Percentiles rank a stretch among this genome's conserved stretches.
Evolutionary conservation across 805 yeast species (phyloP).

Genomic region (Metschnikowia sp.): DNA sequence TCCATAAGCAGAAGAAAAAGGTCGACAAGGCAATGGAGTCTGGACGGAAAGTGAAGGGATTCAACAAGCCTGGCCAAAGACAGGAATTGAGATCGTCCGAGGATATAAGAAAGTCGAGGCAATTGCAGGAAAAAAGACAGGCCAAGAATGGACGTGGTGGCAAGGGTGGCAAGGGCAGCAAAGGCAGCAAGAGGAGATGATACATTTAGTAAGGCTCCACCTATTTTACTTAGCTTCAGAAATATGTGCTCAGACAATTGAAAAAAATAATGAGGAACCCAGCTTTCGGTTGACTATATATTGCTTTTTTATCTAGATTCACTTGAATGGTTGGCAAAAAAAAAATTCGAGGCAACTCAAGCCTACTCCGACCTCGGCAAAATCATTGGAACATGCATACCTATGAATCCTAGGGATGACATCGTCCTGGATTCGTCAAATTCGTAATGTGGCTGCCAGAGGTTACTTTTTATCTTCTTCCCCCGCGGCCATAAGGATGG

Average conservation of each 20-base stretch:
- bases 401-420: background rate
- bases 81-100: constrained; percentile 66
- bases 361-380: too few relatives aligned
- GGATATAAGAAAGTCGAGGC: constrained; percentile 77
- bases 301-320: too few relatives aligned
- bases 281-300: too few relatives aligned
- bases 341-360: too few relatives aligned
- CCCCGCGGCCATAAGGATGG: constrained; percentile 46
- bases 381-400: too few relatives aligned
- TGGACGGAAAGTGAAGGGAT: constrained; percentile 72
- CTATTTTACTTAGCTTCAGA: too few relatives aligned
- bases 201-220: background rate
- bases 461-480: constrained; percentile 21
- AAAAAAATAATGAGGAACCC: too few relatives aligned
- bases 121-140: constrained; percentile 61
- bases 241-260: too few relatives aligned
- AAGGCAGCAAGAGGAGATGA: constrained; percentile 3
- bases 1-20: constrained; percentile 73
- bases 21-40: constrained; percentile 74
- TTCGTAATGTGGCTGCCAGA: too few relatives aligned
- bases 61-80: constrained; percentile 43
- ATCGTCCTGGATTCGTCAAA: background rate
- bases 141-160: constrained; percentile 84
- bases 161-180: constrained; percentile 22
- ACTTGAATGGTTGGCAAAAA: too few relatives aligned